Percentiles rank a stretch among this genome's conserved stretches.
phyloP scores from a whole-genome alignment of 805 yeast species.

The Saccharomycopsis sp. region DNA sequence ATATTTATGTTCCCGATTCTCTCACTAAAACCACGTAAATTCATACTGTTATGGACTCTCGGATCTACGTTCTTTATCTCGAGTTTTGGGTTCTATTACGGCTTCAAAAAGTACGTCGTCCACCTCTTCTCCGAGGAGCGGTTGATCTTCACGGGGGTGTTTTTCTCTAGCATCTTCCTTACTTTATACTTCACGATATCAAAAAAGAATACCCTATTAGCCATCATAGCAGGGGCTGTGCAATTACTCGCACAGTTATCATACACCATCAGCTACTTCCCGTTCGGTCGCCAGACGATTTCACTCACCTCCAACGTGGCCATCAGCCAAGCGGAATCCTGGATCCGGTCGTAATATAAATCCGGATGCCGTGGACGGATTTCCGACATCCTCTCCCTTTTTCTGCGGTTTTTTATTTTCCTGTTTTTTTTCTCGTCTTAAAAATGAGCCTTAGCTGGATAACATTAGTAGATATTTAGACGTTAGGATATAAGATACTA shows the following conservation, averaged over 20 bases:
- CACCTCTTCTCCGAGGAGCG: slow-evolving; percentile 75
- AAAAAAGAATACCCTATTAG: slow-evolving; percentile 60
- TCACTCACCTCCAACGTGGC: slow-evolving; percentile 53
- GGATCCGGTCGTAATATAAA: slow-evolving; percentile 14
- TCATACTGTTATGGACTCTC: slow-evolving; percentile 84
- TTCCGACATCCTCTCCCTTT: no score
- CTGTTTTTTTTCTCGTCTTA: background rate
- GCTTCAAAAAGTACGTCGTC: slow-evolving; percentile 71
- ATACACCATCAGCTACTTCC: slow-evolving; percentile 89
- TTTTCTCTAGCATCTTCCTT: slow-evolving; percentile 69
- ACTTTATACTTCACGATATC: slow-evolving; percentile 76
- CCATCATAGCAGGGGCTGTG: slow-evolving; percentile 65
- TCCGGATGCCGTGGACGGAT: background rate
- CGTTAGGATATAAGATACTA: no score
- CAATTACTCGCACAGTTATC: slow-evolving; percentile 85
- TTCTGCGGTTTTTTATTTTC: background rate
- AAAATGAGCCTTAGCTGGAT: background rate
- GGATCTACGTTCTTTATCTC: slow-evolving; percentile 83
- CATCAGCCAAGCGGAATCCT: slow-evolving; percentile 38
- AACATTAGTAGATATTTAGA: no score
- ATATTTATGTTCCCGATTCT: slow-evolving; percentile 82
- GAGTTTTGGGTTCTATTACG: slow-evolving; percentile 88
- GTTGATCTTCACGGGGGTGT: slow-evolving; percentile 71
- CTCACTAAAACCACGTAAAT: slow-evolving; percentile 84
- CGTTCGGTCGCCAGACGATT: slow-evolving; percentile 82